Evolutionary conservation across 225 moss, liverwort and hornwort species (phyloP).

Genomic region (Polytrichum formosum): DNA sequence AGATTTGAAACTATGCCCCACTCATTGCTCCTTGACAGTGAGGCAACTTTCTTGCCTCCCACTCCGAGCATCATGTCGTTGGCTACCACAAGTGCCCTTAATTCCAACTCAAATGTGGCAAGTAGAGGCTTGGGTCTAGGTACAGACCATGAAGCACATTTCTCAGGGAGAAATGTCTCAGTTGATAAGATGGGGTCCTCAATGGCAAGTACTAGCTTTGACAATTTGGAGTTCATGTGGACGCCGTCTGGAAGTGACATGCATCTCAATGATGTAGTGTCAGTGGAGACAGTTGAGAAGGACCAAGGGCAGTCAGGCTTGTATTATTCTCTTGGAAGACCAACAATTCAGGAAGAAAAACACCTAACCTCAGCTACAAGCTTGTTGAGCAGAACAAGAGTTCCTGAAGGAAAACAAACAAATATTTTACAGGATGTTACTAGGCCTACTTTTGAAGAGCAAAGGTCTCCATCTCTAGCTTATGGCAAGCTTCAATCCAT

Average conservation of each 20-base stretch:
- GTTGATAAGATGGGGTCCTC: conserved; percentile 42
- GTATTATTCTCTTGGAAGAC: conserved; percentile 20
- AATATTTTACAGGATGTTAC: conserved; percentile 14
- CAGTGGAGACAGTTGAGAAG: conserved; percentile 40
- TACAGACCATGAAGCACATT: conserved; percentile 34
- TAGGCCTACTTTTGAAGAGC: conserved; percentile 25
- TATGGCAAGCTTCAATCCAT: conserved; percentile 24
- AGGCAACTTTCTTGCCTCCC: conserved; percentile 28
- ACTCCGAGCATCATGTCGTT: conserved; percentile 39
- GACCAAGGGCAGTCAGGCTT: conserved; percentile 26
- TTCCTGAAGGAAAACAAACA: conserved; percentile 31
- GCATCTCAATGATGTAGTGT: conserved; percentile 40
- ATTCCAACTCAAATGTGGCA: conserved; percentile 32
- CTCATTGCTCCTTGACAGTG: conserved; percentile 43
- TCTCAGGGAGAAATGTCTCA: conserved; percentile 27
- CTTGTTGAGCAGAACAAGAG: conserved; percentile 30
- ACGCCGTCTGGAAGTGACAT: conserved; percentile 31
- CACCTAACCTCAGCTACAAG: conserved; percentile 37
- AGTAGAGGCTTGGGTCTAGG: conserved; percentile 35
- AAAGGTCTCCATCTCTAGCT: conserved; percentile 28
- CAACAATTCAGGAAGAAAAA: conserved; percentile 35
- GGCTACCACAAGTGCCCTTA: conserved; percentile 33
- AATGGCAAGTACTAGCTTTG: conserved; percentile 42
- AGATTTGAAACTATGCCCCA: conserved; percentile 41
- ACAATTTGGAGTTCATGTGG: conserved; percentile 41